Evolutionary conservation across 129 eudicot genomes (phyloP).

Genomic region (Pulicaria dysenterica): DNA sequence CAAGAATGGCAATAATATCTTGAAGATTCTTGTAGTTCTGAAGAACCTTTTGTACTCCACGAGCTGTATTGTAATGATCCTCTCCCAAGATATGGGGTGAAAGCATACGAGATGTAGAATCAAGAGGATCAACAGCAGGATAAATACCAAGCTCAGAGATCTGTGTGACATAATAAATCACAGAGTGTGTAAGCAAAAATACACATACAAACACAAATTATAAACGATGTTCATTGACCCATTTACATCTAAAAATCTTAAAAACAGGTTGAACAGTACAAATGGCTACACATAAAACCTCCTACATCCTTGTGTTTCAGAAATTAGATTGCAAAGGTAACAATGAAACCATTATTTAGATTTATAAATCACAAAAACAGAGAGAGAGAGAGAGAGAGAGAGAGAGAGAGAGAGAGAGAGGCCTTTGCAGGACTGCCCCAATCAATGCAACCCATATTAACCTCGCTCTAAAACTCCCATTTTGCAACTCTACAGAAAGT

Average conservation of each 20-base stretch:
- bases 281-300: neutral
- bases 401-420: no score
- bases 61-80: constrained; percentile 50
- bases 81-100: constrained; percentile 52
- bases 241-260: neutral
- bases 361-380: no score
- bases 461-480: no score
- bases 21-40: constrained; percentile 56
- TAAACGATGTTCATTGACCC: neutral
- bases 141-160: constrained; percentile 53
- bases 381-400: no score
- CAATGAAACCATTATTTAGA: no score
- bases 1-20: constrained; percentile 52
- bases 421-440: no score
- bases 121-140: constrained; percentile 49
- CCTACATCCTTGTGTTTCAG: neutral
- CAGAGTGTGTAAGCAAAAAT: neutral
- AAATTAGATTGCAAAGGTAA: neutral
- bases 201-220: neutral
- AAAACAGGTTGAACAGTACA: neutral
- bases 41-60: constrained; percentile 49
- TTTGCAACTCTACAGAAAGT: neutral
- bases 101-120: constrained; percentile 48
- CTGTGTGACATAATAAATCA: constrained; percentile 24
- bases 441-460: no score